phyloP scores from a whole-genome alignment of 2,329 filamentous ascomycete genomes.

The Epichloe aotearoae region DNA sequence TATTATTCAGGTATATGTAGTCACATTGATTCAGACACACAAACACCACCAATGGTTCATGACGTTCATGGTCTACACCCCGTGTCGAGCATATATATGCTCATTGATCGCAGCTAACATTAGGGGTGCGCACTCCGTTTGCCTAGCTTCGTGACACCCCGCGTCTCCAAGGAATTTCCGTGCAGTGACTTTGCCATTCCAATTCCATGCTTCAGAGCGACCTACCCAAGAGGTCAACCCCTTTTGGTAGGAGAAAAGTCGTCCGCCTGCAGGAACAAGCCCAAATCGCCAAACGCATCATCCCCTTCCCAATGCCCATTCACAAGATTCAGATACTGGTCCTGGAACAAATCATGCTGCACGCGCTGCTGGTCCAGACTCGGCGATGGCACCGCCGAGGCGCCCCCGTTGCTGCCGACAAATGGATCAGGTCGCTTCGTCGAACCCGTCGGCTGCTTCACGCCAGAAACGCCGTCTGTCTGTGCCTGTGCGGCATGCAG shows the following conservation, averaged over 20 bases:
- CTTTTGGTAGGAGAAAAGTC: slow-evolving; percentile 18
- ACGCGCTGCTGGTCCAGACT: slow-evolving; percentile 8
- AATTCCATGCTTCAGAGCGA: slow-evolving; percentile 9
- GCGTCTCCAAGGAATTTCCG: no score
- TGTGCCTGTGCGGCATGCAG: slow-evolving; percentile 14
- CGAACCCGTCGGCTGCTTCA: not conserved
- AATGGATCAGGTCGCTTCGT: slow-evolving; percentile 3
- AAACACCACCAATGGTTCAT: not conserved
- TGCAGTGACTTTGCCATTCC: no score
- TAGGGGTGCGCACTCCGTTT: no score
- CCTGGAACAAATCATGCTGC: slow-evolving; percentile 17
- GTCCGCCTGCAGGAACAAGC: slow-evolving; percentile 20
- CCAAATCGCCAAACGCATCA: slow-evolving; percentile 20
- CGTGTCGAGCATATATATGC: no score
- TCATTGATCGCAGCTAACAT: no score
- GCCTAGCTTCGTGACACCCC: no score
- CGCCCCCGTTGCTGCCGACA: not conserved
- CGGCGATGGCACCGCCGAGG: not conserved
- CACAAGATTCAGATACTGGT: slow-evolving; percentile 23
- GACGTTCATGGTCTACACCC: not conserved
- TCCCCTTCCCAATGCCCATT: slow-evolving; percentile 24
- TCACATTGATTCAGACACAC: not conserved
- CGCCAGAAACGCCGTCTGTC: slow-evolving; percentile 1
- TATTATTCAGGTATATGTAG: not conserved
- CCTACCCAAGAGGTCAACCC: slow-evolving; percentile 17